A percentile compares a stretch with the other conserved stretches of the same genome.
Evolutionary conservation across 1,139 yeast species (phyloP).

Genomic region (Saccharomyces hybrid): DNA sequence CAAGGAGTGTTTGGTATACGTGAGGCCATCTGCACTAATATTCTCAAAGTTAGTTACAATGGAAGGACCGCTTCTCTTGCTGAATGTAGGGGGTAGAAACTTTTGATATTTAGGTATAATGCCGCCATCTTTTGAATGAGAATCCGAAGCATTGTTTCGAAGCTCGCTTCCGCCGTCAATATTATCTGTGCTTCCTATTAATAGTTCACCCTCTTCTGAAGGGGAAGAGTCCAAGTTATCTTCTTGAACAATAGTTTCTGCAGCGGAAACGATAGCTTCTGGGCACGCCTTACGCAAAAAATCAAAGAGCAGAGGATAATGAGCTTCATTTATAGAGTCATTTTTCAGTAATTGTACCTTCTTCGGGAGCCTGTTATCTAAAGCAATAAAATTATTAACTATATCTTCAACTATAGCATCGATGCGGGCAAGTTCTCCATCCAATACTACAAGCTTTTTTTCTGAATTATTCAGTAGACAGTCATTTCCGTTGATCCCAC

Average conservation of each 20-base stretch:
- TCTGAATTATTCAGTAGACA: slow-evolving; percentile 6
- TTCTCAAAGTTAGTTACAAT: background rate
- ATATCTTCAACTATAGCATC: slow-evolving; percentile 1
- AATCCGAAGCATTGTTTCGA: background rate
- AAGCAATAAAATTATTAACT: background rate
- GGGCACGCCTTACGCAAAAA: slow-evolving; percentile 12
- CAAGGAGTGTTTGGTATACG: background rate
- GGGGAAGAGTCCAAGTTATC: background rate
- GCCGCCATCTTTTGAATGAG: background rate
- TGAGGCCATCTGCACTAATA: background rate
- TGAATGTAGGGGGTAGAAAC: background rate
- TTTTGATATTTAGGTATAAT: background rate
- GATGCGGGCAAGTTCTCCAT: slow-evolving; percentile 1
- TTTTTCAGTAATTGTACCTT: slow-evolving; percentile 14
- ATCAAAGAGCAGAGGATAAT: slow-evolving; percentile 23
- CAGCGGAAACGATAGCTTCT: background rate
- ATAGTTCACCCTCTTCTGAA: background rate
- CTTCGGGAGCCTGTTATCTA: slow-evolving; percentile 13
- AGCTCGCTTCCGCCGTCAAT: background rate
- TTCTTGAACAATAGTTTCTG: background rate
- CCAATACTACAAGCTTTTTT: background rate
- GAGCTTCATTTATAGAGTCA: slow-evolving; percentile 18
- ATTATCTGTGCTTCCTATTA: background rate
- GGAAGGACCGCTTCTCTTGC: background rate
- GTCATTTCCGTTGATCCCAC: slow-evolving; percentile 4